Base-by-base conservation (phyloP, 306 rosid species). In the Rubus parviflorus region DNA sequence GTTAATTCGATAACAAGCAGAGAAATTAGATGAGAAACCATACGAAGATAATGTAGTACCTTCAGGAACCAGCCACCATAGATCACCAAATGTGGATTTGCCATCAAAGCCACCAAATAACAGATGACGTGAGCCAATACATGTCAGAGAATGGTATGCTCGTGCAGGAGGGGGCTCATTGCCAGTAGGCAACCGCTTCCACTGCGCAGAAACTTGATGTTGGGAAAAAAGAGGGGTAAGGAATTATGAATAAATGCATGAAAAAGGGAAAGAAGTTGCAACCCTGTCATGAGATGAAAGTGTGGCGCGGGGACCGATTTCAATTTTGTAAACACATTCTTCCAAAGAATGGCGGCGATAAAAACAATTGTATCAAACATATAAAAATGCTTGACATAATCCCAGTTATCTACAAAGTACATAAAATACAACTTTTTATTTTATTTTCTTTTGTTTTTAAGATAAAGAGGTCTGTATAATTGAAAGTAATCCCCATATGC, bases 41-140 rank as follows among this genome's bases (percentile, higher is more conserved):
- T 20, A 77, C 58, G 68, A 70, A 82, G 77, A 72, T 12, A 78
- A 72, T 54, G 41, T 46, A 64, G 48, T 85, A 95, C 98, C 98
- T 92, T 90, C 96, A 37, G 97, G 90, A 80, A 92, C 97, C 81
- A 95, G 82, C 98, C 98, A 90, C 98, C 98, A 95, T 23, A 90
- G 76, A 85, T 95, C 97, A 60, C 93, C 97, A 85, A 84, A 95
- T 53, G 98, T 92, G 64, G 90, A 78, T 79, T 95, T 95, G 64
- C 98, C 97, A 86, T 95, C 98, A 86, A 92, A 92, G 81, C 98
- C 98, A 57, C 98, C 98, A 79, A 89, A 89, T 57, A 95, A 83
- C 68, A 95, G 83, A 86, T 92, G 77, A 45, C 96, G 86, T 1
- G 93, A 90, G 77, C 96, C 98, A 61, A 95, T 73, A 60, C 81